Base-by-base conservation (phyloP, 306 rosid species). In the Malus asiatica region DNA sequence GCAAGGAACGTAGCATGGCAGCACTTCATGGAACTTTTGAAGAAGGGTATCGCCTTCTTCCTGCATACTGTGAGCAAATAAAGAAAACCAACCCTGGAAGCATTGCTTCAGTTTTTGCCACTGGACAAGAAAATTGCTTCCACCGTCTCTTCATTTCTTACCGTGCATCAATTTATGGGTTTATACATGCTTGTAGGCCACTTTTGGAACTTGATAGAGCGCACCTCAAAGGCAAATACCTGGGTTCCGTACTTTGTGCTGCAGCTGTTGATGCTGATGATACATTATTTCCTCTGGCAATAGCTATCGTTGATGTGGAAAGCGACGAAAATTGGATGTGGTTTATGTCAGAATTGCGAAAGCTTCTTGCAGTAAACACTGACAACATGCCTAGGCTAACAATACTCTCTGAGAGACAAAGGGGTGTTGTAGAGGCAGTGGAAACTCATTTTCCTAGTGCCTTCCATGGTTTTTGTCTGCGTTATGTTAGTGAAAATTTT, bases 1-100 rank as follows among this genome's bases (percentile, higher is more conserved):
- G 98, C 74, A 95, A 95, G 89, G 98, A 95, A 71, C 90, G 98
- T 25, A 92, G 98, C 87, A 95, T 95, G 98, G 97, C 98, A 69
- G 95, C 98, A 7, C 98, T 95, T 83, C 98, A 95, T 85, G 98
- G 98, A 83, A 95, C 98, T 78, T 92, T 82, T 84, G 98, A 95
- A 87, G 98, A 95, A 82, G 98, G 98, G 23, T 95, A 86, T 81
- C 90, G 87, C 46, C 82, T 95, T 86, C 97, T 95, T 87, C 97
- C 98, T 69, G 89, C 89, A 58, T 95, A 90, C 66, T 95, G 98
- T 46, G 97, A 95, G 84, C 97, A 95, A 84, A 71, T 95, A 82
- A 87, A 91, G 92, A 92, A 84, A 81, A 87, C 90, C 29, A 92
- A 95, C 75, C 96, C 97, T 2, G 98, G 98, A 84, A 95, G 98